Base-by-base conservation (phyloP, 306 rosid genomes). In the Abrus pulchellus region DNA sequence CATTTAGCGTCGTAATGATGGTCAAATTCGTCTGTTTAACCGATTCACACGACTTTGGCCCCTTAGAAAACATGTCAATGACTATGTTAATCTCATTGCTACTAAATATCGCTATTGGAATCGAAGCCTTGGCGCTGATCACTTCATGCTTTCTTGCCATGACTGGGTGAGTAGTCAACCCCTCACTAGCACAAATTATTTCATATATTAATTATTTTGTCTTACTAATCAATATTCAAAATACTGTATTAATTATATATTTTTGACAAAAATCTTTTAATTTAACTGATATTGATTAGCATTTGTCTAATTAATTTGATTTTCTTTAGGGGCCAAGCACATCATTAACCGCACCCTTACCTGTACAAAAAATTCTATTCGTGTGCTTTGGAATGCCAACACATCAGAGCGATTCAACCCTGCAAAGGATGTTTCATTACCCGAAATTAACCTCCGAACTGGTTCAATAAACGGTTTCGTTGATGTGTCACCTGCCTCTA, bases 81-180 rank as follows among this genome's bases (percentile, higher is more conserved):
- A 95, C 48, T 93, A 93, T 66, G 14, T 93, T 82, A 74, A 89
- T 62, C 79, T 89, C 79, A 61, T 95, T 63, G 82, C 92, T 3
- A 60, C 14, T 61, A 90, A 62, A 77, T 89, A 95, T 55, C 91
- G 91, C 6, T 91, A 69, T 69, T 95, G 99, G 99, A 95, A 95
- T 40, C 78, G 94, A 83, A 91, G 96, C 84, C 94, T 86, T 4
- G 99, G 94, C 40, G 94, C 93, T 3, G 98, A 95, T 80, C 98
- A 95, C 36, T 95, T 95, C 81, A 93, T 86, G 85, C 91, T 95
- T 69, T 79, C 99, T 72, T 95, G 98, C 85, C 98, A 93, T 78
- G 98, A 93, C 74, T 91, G 98, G 99, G 98, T 94, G 45, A 82
- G 6, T 12, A 36, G 3, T 36, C 2, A 36, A 36, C 2, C 4